Evolutionary conservation across 2,329 filamentous ascomycete genomes (phyloP).

Genomic region (Didymella lethalis): DNA sequence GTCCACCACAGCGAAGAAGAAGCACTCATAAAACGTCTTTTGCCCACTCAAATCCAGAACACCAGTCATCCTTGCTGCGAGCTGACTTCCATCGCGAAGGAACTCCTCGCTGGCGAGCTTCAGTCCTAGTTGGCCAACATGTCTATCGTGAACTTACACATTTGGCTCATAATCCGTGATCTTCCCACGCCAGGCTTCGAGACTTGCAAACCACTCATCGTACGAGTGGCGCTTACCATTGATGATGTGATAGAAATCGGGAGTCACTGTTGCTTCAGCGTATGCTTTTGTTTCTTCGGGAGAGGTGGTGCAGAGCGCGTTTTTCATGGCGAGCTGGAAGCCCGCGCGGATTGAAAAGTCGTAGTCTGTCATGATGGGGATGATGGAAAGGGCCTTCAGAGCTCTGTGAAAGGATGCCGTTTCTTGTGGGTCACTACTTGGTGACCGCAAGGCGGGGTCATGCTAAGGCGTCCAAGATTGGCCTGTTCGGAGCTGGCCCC

Average conservation of each 20-base stretch:
- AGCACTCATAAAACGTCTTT: background rate
- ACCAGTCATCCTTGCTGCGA: background rate
- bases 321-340: background rate
- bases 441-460: background rate
- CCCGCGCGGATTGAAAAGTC: background rate
- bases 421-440: background rate
- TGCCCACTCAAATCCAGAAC: background rate
- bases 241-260: conserved; percentile 1
- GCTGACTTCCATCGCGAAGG: background rate
- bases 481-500: background rate
- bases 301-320: background rate
- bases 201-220: background rate
- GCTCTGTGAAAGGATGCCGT: too few species aligned
- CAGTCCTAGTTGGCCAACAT: too few species aligned
- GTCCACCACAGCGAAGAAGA: background rate
- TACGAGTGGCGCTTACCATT: conserved; percentile 1
- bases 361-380: background rate
- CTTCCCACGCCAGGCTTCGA: background rate
- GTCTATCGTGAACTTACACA: background rate
- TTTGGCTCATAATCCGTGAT: conserved; percentile 1
- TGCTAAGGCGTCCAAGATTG: background rate
- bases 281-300: background rate
- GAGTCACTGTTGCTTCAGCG: conserved; percentile 1
- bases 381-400: background rate
- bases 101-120: background rate